phyloP scores from a whole-genome alignment of 345 rosid species.

The Hibiscus syriacus region DNA sequence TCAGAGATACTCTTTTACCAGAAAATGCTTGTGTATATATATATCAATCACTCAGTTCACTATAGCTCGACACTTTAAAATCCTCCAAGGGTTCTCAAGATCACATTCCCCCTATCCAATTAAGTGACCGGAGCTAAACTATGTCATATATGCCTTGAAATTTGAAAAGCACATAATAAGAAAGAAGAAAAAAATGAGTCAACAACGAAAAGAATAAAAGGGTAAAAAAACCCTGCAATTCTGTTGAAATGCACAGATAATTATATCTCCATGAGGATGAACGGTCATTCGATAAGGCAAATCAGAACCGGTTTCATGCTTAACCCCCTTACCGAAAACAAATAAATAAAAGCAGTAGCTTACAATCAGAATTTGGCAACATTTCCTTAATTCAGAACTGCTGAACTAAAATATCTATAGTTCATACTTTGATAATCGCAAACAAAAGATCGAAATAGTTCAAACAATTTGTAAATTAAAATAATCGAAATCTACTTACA shows the following conservation, averaged over 20 bases:
- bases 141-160: background rate
- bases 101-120: background rate
- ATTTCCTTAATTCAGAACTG: background rate
- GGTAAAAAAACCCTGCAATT: constrained; percentile 52
- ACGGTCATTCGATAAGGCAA: constrained; percentile 83
- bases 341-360: background rate
- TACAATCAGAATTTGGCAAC: background rate
- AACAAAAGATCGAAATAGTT: background rate
- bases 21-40: background rate
- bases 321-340: constrained; percentile 31
- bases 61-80: background rate
- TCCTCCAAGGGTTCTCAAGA: background rate
- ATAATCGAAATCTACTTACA: constrained; percentile 27
- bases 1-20: background rate
- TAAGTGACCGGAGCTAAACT: background rate
- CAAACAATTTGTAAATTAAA: background rate
- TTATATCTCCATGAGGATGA: constrained; percentile 70
- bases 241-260: constrained; percentile 63
- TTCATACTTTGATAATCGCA: background rate
- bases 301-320: constrained; percentile 45
- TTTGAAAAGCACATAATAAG: background rate
- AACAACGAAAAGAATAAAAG: background rate
- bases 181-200: background rate
- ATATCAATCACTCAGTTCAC: background rate
- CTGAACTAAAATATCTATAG: background rate